Conservation (phyloP, 192 early-diverging fungal genomes). For the Entomortierella parvispora region DNA sequence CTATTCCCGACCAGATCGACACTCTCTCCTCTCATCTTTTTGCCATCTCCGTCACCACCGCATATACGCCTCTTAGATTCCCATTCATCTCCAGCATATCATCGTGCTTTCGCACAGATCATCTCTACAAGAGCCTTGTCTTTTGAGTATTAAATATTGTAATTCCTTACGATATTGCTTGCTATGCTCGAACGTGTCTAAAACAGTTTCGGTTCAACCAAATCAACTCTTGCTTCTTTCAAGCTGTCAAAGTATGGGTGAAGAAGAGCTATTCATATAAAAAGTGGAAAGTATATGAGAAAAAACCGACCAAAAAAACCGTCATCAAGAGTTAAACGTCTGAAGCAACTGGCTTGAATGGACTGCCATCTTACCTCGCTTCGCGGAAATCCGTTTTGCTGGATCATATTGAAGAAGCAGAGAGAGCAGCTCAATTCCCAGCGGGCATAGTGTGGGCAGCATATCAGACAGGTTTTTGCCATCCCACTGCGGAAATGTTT, state of each 20-base stretch:
- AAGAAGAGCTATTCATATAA: conserved; percentile 48
- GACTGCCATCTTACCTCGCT: conserved; percentile 64
- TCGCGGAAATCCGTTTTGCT: conserved; percentile 83
- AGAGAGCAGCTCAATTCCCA: conserved; percentile 79
- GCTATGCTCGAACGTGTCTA: too few relatives aligned
- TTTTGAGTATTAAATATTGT: too few relatives aligned
- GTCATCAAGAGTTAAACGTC: not conserved
- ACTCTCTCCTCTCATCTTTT: too few relatives aligned
- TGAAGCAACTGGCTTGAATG: too few relatives aligned
- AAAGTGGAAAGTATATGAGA: not conserved
- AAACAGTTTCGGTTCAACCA: not conserved
- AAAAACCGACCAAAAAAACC: not conserved
- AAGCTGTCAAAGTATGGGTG: conserved; percentile 74
- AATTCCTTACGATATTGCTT: too few relatives aligned
- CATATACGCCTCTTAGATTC: too few relatives aligned
- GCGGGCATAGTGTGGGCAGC: conserved; percentile 64
- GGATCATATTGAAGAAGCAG: conserved; percentile 83
- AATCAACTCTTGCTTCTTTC: too few relatives aligned
- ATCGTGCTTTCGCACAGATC: too few relatives aligned
- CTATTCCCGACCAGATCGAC: too few relatives aligned
- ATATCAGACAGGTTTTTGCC: conserved; percentile 56
- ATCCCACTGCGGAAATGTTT: conserved; percentile 80
- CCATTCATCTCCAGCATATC: too few relatives aligned
- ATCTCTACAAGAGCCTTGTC: too few relatives aligned
- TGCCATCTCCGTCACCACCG: too few relatives aligned